Evolutionary conservation across 192 early-diverging fungal genomes (phyloP).

Genomic region (Paraglomus brasilianum): DNA sequence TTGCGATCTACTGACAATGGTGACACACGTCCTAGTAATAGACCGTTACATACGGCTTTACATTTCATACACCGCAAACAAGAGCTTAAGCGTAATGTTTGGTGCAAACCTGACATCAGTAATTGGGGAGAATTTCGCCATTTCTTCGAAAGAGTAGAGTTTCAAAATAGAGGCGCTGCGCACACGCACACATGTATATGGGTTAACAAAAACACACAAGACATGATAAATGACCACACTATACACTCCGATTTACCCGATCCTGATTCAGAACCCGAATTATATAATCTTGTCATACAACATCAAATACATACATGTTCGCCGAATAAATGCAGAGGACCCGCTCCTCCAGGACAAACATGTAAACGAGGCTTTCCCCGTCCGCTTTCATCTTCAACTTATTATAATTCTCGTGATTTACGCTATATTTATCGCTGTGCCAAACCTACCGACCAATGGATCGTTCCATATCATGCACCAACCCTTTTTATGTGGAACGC

Average conservation of each 20-base stretch:
- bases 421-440: background rate
- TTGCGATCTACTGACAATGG: background rate
- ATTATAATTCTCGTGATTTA: background rate
- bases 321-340: background rate
- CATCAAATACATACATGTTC: constrained; percentile 1
- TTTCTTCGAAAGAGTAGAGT: constrained; percentile 21
- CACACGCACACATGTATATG: background rate
- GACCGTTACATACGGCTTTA: background rate
- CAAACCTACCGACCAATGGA: background rate
- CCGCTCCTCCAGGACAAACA: background rate
- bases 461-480: background rate
- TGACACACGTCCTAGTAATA: constrained; percentile 3
- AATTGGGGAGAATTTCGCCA: background rate
- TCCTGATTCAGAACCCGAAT: constrained; percentile 6
- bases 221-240: background rate
- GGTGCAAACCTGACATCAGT: background rate
- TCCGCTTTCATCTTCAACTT: background rate
- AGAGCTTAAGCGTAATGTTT: background rate
- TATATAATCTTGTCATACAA: background rate
- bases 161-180: constrained; percentile 9
- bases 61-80: background rate
- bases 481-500: constrained; percentile 8
- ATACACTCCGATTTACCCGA: background rate
- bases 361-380: background rate
- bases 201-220: background rate